Base-by-base conservation (phyloP, 805 yeast species). In the Zygoascus ofunaensis region DNA sequence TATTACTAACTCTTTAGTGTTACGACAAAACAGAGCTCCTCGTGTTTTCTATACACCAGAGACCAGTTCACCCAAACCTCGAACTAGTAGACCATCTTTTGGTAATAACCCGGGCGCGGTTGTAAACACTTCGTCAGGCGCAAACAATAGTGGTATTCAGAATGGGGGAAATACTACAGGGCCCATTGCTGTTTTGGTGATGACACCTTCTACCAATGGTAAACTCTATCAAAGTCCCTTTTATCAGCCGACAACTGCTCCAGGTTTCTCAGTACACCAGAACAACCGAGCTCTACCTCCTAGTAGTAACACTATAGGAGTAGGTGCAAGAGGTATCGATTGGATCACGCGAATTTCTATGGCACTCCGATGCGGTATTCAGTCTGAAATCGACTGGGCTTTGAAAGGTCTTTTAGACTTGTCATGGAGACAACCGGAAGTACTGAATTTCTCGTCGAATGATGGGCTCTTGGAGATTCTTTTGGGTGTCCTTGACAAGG, bases 311-410 rank as follows among this genome's bases (percentile, higher is more conserved):
- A 24, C 46, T 15, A 39, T 53, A 37, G 62, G 60, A 10, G 44
- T 53, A 21, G 68, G 70, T 3, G 65, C 67, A 44, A 70, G 71
- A 49, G 94, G 94, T 14, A 73, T 77, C 3, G 77, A 79, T 39
- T 77, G 77, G 43, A 62, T 80, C 50, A 72, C 73, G 10, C 71
- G 95, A 49, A 76, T 87, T 55, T 71, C 72, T 51, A 72, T 87
- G 78, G 78, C 92, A 3, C 71, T 87, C 48, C 69, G 72, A 48
- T 74, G 82, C 17, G 82, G 79, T 1, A 63, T 86, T 20, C 74
- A 70, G 15, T 71, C 73, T 26, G 95, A 87, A 58, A 71, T 81
- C 20, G 77, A 76, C 53, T 83, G 87, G 79, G 81, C 90, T 3
- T 62, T 85, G 45, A 70, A 73, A 39, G 74, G 79, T 4, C 64